Conservation (phyloP, 768 basidiomycete species). For the Trametes punicea region DNA sequence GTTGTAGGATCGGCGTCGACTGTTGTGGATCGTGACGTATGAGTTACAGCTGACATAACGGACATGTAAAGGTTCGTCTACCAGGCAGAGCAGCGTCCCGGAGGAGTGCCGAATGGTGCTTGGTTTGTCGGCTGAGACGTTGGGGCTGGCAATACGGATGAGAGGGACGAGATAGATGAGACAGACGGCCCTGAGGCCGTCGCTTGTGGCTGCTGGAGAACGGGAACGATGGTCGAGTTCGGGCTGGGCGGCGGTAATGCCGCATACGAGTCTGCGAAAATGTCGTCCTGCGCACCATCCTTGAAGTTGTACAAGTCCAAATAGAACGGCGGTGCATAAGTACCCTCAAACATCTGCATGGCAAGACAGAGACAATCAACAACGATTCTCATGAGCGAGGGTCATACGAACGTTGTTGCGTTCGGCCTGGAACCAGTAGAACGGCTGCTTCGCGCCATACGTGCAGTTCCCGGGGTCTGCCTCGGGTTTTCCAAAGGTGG, state of each 20-base stretch:
- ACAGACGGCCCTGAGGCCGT: background rate
- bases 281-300: constrained; percentile 75
- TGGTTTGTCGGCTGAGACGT: constrained; percentile 6
- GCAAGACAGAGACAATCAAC: background rate
- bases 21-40: background rate
- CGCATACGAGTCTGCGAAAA: constrained; percentile 59
- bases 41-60: background rate
- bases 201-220: constrained; percentile 19
- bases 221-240: constrained; percentile 27
- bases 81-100: constrained; percentile 10
- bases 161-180: background rate
- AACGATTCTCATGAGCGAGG: too few species aligned
- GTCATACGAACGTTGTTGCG: constrained; percentile 52
- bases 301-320: constrained; percentile 64
- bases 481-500: constrained; percentile 39
- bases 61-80: background rate
- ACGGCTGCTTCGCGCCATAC: constrained; percentile 65
- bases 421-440: constrained; percentile 67
- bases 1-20: background rate
- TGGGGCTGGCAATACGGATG: background rate
- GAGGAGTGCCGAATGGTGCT: constrained; percentile 8
- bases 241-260: constrained; percentile 23
- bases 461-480: constrained; percentile 63
- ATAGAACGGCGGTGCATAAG: constrained; percentile 61
- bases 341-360: constrained; percentile 61